Base-by-base conservation (phyloP, 257 asterid genomes). In the Thymus quinquecostatus region DNA sequence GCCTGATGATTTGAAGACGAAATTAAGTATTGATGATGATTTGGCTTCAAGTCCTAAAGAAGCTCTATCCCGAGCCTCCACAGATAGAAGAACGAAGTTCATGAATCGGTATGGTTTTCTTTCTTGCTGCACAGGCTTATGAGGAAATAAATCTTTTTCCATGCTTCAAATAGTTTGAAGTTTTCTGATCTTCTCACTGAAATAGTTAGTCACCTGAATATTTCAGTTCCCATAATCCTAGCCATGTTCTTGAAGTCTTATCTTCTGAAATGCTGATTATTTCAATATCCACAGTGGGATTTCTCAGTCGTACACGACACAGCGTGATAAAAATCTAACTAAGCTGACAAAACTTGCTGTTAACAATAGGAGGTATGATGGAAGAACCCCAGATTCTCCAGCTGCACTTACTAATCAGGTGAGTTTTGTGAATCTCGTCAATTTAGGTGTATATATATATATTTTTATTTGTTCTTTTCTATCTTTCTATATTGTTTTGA, bases 1-100 rank as follows among this genome's bases (percentile, higher is more conserved):
- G 72, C 99, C 99, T 66, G 98, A 81, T 79, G 98, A 95, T 77
- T 82, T 95, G 80, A 95, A 86, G 90, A 84, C 96, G 36, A 88
- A 95, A 86, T 95, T 95, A 65, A 92, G 96, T 86, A 88, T 95
- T 75, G 99, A 95, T 76, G 96, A 95, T 83, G 97, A 84, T 13
- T 10, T 84, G 76, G 95, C 70, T 82, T 84, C 92, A 53, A 94
- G 99, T 83, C 98, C 99, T 56, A 92, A 92, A 89, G 99, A 95
- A 88, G 99, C 99, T 69, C 77, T 94, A 49, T 89, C 96, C 64
- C 87, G 95, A 74, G 99, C 99, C 80, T 95, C 99, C 9, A 80
- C 96, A 54, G 98, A 95, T 76, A 86, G 99, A 84, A 84, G 99
- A 87, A 76, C 70, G 59, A 89, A 95, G 82, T 92, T 92, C 77